Evolutionary conservation across 495 filamentous ascomycete species (phyloP), one percentile per base, ranked within the genome.

Genomic region (Filosporella fistucella): DNA sequence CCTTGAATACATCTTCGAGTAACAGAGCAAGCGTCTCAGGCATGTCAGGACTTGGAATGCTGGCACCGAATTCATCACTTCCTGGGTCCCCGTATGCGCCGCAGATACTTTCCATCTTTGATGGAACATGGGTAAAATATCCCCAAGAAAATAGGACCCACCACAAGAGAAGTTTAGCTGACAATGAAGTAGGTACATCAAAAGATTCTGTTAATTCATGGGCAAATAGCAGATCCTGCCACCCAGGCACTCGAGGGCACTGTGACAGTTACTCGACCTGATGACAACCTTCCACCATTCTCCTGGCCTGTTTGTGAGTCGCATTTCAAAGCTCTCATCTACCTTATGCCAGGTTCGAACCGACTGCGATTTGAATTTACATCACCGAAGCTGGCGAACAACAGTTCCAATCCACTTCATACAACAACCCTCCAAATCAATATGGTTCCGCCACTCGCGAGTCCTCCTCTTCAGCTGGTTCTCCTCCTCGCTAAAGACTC

Each of bases 261-360:
- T 26, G 54, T 97, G 36, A 90, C 81, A 7, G 77, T 96, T 44
- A 82, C 72, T 57, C 87, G 93, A 47, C 82, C 89, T 52, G 82
- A 94, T 60, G 88, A 95, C 61, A 79, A 67, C 54, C 93, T 94
- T 56, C 89, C 91, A 9, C 70, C 85, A 7, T 86, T 80, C 12
- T 66, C 69, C 32, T 96, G 89, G 89, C 91, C 89, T 14, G 91
- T 96, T 8, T 82, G 74, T 58, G 81, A 87, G 30, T 93, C 86
- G 2, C 80, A 87, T 62, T 96, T 95, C 70, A 96, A 96, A 68
- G 85, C 85, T 7, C 72, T 95, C 26, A 74, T 95, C 10, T 86
- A 95, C 62, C 75, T 96, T n/a, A 75, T 81, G 49, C 89, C 91
- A 0, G 91, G 91, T 18, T 85, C 87, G 35, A 96, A 96, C 66